Base-by-base conservation (phyloP, 306 rosid genomes). In the Acacia acuminata region DNA sequence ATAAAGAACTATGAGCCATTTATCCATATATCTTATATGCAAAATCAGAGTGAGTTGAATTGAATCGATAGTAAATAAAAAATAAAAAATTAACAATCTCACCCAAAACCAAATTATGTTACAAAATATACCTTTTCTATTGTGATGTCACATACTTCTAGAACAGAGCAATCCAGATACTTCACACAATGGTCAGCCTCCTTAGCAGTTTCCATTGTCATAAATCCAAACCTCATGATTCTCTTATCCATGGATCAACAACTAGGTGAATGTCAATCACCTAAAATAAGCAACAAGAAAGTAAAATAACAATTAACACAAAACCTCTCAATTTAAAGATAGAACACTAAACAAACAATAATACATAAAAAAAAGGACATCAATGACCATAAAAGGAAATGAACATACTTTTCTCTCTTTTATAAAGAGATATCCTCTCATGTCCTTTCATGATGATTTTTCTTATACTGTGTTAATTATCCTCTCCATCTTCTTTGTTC, bases 171-270 rank as follows among this genome's bases (percentile, higher is more conserved):
- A 82, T 96, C 45, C 80, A 27, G 84, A 82, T 95, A 89, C 89
- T 93, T 93, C 8, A 92, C 84, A 58, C 99, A n/a, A n/a, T n/a
- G n/a, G n/a, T n/a, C n/a, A n/a, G n/a, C n/a, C n/a, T n/a, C n/a
- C n/a, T n/a, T n/a, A 91, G 87, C 70, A 48, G 67, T 73, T 0
- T 71, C 89, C 99, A 93, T 92, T 5, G 99, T 93, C 77, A 96
- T 90, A 87, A 96, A 96, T 17, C 98, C 99, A 87, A 96, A 96
- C 99, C 99, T 71, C 97, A 94, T 15, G 98, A 93, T 64, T 93
- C 96, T 85, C 96, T 93, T 48, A 97, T 92, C 94, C 96, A 87
- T 10, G 97, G 98, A 90, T 96, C 99, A 79, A 88, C 90, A 65
- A 93, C 98, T 42, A 96, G 92, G 87, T 91, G 97, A 3, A 92